Evolutionary conservation across 257 asterid genomes (phyloP).

Genomic region (Lantana camara): DNA sequence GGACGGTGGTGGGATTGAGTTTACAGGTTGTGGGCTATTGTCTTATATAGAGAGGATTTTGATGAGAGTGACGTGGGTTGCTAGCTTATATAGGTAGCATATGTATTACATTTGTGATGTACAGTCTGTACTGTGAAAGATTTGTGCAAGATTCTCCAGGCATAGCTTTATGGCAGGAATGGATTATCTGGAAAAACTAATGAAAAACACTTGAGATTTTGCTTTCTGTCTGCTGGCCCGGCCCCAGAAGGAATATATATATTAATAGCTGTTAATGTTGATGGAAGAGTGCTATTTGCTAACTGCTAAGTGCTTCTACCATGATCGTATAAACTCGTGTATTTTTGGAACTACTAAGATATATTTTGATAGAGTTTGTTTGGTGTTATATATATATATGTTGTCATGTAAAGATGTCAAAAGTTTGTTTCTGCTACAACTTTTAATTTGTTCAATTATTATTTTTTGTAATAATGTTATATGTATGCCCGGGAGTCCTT

Average conservation of each 20-base stretch:
- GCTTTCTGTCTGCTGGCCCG: constrained; percentile 45
- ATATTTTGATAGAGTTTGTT: too few relatives aligned
- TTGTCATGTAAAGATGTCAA: too few relatives aligned
- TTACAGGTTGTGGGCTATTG: neutral
- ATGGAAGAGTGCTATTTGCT: neutral
- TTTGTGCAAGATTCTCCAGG: constrained; percentile 57
- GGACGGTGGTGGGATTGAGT: neutral
- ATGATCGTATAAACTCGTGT: neutral
- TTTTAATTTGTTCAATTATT: too few relatives aligned
- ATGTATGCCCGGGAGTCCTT: too few relatives aligned
- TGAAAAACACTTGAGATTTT: constrained; percentile 40
- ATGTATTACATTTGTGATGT: neutral
- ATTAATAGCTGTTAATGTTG: neutral
- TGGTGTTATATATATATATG: too few relatives aligned
- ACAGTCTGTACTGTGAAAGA: constrained; percentile 41
- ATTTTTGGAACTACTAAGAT: too few relatives aligned
- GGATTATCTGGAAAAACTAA: constrained; percentile 34
- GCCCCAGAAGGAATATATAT: neutral
- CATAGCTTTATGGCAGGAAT: constrained; percentile 45
- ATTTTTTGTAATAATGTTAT: too few relatives aligned
- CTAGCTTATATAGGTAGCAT: neutral
- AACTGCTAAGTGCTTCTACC: neutral
- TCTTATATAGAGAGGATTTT: constrained; percentile 14
- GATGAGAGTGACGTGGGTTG: constrained; percentile 15
- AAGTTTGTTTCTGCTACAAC: too few relatives aligned